phyloP scores from a whole-genome alignment of 2,329 filamentous ascomycete genomes.

The Colletotrichum simmondsii region DNA sequence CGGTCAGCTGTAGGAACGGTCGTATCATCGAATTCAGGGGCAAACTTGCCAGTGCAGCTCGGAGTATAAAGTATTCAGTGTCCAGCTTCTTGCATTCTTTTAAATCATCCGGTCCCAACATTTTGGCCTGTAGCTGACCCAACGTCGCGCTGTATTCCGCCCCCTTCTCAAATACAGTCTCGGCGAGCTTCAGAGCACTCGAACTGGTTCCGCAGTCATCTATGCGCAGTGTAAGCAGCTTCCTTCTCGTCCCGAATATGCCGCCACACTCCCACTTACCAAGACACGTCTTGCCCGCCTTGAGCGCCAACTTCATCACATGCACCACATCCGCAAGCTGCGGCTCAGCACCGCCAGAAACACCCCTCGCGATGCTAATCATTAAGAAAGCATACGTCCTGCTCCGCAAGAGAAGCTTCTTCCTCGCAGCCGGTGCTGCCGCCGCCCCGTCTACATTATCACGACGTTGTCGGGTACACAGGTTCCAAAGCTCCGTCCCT shows the following conservation, averaged over 20 bases:
- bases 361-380: slow-evolving; percentile 65
- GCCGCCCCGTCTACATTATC: slow-evolving; percentile 41
- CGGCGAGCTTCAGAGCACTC: slow-evolving; percentile 51
- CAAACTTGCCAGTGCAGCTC: slow-evolving; percentile 71
- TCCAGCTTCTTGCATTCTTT: slow-evolving; percentile 52
- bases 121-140: slow-evolving; percentile 40
- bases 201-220: slow-evolving; percentile 63
- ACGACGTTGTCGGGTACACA: slow-evolving; percentile 64
- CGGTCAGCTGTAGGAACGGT: neutral
- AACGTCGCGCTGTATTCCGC: slow-evolving; percentile 64
- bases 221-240: slow-evolving; percentile 35
- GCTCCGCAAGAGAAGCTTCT: slow-evolving; percentile 49
- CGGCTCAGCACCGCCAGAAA: slow-evolving; percentile 37
- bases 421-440: slow-evolving; percentile 37
- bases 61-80: slow-evolving; percentile 73
- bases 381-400: slow-evolving; percentile 74
- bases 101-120: slow-evolving; percentile 43
- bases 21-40: neutral
- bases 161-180: slow-evolving; percentile 71
- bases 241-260: neutral
- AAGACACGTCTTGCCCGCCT: slow-evolving; percentile 72
- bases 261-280: slow-evolving; percentile 50
- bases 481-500: slow-evolving; percentile 74
- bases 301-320: slow-evolving; percentile 75
- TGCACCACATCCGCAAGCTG: slow-evolving; percentile 57